phyloP scores from a whole-genome alignment of 345 rosid species.

The Rhodomyrtus tomentosa region DNA sequence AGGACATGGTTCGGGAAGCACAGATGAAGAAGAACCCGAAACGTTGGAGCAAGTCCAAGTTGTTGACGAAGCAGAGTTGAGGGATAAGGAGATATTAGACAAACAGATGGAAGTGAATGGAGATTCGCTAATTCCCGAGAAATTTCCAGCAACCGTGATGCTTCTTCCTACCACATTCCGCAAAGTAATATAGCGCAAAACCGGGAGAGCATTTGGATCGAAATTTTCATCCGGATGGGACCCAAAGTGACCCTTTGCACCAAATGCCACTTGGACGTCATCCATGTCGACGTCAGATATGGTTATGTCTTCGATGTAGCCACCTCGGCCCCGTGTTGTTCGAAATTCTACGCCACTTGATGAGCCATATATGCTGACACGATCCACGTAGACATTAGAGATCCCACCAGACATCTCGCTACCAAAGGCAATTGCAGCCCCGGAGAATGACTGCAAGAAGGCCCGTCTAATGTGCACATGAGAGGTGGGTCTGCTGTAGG shows the following conservation, averaged over 20 bases:
- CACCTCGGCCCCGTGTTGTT: constrained; percentile 81
- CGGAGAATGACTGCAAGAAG: constrained; percentile 53
- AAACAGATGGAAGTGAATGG: constrained; percentile 72
- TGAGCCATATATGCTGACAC: constrained; percentile 34
- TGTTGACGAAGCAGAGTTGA: constrained; percentile 12
- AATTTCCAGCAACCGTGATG: constrained; percentile 52
- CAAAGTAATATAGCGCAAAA: constrained; percentile 30
- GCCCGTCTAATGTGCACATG: constrained; percentile 53
- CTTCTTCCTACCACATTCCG: constrained; percentile 43
- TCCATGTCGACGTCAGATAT: constrained; percentile 34
- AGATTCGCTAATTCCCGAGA: constrained; percentile 58
- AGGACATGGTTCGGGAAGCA: constrained; percentile 55
- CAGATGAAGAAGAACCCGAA: constrained; percentile 59
- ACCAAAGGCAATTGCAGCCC: constrained; percentile 77
- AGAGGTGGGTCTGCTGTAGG: constrained; percentile 52
- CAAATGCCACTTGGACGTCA: constrained; percentile 31
- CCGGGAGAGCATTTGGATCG: constrained; percentile 65
- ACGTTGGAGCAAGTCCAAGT: constrained; percentile 72
- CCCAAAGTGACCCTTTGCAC: constrained; percentile 48
- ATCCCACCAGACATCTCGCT: constrained; percentile 99
- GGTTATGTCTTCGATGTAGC: constrained; percentile 51
- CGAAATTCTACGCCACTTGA: constrained; percentile 52
- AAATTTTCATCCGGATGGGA: constrained; percentile 72
- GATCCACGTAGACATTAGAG: constrained; percentile 45
- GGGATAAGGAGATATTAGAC: constrained; percentile 35